Evolutionary conservation across 805 yeast species (phyloP).

Genomic region (Spathaspora sp.): DNA sequence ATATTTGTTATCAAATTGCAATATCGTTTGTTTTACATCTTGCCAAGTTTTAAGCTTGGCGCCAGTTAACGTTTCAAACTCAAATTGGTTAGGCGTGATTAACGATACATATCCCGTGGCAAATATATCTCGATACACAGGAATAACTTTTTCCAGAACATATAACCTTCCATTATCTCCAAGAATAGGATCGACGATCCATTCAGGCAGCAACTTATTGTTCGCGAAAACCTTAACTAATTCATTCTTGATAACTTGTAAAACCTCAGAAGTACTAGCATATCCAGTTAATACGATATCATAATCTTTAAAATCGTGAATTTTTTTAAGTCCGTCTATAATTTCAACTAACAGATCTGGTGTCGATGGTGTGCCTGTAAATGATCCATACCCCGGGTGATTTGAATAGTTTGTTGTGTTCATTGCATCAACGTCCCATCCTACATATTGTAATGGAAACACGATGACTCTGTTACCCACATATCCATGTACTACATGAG

Average conservation of each 20-base stretch:
- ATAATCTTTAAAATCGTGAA: slow-evolving; percentile 39
- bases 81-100: slow-evolving; percentile 74
- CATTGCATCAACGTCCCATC: slow-evolving; percentile 67
- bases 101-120: slow-evolving; percentile 41
- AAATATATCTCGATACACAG: slow-evolving; percentile 48
- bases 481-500: slow-evolving; percentile 72
- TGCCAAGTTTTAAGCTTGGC: slow-evolving; percentile 34
- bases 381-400: slow-evolving; percentile 67
- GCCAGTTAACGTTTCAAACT: slow-evolving; percentile 58
- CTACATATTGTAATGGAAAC: slow-evolving; percentile 60
- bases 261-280: slow-evolving; percentile 57
- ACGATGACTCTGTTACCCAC: slow-evolving; percentile 68
- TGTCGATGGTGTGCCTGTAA: slow-evolving; percentile 44
- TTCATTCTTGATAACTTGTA: slow-evolving; percentile 44
- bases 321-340: slow-evolving; percentile 31
- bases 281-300: slow-evolving; percentile 79
- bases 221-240: slow-evolving; percentile 24
- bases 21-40: slow-evolving; percentile 36
- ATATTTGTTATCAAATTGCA: slow-evolving; percentile 40
- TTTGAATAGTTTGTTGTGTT: slow-evolving; percentile 66
- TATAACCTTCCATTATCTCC: slow-evolving; percentile 88
- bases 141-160: slow-evolving; percentile 57
- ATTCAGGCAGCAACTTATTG: slow-evolving; percentile 25
- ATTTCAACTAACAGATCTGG: slow-evolving; percentile 25
- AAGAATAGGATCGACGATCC: slow-evolving; percentile 86